Evolutionary conservation across 2,329 filamentous ascomycete genomes (phyloP).

Genomic region (Pestalotiopsis sp.): DNA sequence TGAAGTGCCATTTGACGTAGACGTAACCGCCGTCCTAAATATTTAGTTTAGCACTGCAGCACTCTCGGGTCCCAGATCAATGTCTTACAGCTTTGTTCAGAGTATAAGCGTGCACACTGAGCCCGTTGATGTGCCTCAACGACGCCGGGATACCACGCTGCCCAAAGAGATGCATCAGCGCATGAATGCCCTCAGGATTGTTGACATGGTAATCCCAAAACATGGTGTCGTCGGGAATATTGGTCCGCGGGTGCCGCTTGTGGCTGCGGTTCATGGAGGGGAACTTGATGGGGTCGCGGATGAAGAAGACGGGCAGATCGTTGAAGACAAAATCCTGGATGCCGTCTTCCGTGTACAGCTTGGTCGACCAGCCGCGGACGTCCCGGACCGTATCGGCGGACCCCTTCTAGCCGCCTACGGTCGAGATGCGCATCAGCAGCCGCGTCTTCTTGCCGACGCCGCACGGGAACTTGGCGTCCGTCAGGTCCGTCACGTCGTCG

Average conservation of each 20-base stretch:
- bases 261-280: conserved; percentile 69
- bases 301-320: conserved; percentile 75
- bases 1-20: conserved; percentile 49
- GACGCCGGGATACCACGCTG: conserved; percentile 67
- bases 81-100: conserved; percentile 54
- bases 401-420: conserved; percentile 70
- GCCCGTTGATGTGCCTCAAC: conserved; percentile 67
- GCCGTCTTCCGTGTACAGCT: conserved; percentile 73
- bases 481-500: conserved; percentile 50
- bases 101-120: conserved; percentile 67
- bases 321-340: conserved; percentile 73
- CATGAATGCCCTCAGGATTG: conserved; percentile 63
- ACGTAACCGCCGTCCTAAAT: conserved; percentile 57
- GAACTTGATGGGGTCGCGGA: conserved; percentile 73
- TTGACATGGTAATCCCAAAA: conserved; percentile 68
- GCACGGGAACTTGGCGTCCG: conserved; percentile 43
- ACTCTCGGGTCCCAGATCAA: too few species aligned
- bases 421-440: conserved; percentile 63
- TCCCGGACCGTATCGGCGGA: conserved; percentile 70
- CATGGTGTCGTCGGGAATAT: conserved; percentile 22
- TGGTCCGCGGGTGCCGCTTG: conserved; percentile 1
- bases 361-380: conserved; percentile 70
- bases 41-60: too few species aligned
- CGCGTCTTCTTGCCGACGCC: conserved; percentile 61
- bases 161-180: conserved; percentile 65